phyloP scores from a whole-genome alignment of 306 rosid genomes.

The Ormosia semicastrata region DNA sequence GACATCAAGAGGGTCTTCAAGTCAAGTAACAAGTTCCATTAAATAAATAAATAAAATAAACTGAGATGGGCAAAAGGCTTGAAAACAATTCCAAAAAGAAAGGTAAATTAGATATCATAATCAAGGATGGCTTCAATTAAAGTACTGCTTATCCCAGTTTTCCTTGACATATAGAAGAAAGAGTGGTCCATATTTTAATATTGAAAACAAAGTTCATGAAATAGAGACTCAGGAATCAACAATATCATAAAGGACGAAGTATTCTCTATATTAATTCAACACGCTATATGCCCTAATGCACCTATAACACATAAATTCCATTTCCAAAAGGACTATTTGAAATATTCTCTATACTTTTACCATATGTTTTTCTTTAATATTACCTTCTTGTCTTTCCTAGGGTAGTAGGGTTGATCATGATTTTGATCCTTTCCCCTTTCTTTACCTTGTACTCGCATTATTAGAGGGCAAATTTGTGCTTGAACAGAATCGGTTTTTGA shows the following conservation, averaged over 20 bases:
- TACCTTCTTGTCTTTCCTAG: neutral
- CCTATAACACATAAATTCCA: neutral
- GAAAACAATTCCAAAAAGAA: neutral
- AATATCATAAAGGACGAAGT: neutral
- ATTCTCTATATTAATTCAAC: neutral
- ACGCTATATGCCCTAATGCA: conserved; percentile 11
- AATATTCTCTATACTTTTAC: neutral
- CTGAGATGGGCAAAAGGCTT: neutral
- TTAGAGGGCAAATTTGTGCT: conserved; percentile 10
- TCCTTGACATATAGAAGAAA: conserved; percentile 5
- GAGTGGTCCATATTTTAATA: neutral
- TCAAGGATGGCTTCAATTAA: conserved; percentile 1
- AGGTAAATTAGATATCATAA: conserved; percentile 1
- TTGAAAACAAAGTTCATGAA: conserved; percentile 1
- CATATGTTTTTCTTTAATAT: neutral
- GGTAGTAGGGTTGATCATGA: conserved; percentile 17
- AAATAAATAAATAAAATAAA: too few species aligned
- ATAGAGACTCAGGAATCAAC: neutral
- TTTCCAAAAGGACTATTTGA: neutral
- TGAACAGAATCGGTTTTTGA: conserved; percentile 6
- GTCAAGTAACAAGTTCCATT: neutral
- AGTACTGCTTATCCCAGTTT: neutral
- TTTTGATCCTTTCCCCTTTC: neutral
- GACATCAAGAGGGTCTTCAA: neutral
- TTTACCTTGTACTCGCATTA: conserved; percentile 13